Evolutionary conservation across 2,329 filamentous ascomycete genomes (phyloP).

Genomic region (Colletotrichum graminicola): DNA sequence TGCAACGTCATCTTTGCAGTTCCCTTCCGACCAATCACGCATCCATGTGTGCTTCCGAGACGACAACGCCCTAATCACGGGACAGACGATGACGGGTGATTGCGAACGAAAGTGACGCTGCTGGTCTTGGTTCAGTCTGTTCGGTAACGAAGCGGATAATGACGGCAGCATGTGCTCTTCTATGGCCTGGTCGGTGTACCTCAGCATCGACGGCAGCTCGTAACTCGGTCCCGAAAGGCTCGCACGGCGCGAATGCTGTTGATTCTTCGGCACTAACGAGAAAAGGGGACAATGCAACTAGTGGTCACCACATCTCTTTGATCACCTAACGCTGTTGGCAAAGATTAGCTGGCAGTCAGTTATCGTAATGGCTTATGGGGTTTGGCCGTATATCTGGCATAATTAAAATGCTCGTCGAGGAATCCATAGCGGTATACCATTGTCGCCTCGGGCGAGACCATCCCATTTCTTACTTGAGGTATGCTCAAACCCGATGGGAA

Average conservation of each 20-base stretch:
- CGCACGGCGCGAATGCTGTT: neutral
- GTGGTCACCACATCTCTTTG: too few relatives aligned
- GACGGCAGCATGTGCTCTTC: neutral
- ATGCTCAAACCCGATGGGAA: neutral
- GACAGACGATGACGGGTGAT: neutral
- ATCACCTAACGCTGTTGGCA: too few relatives aligned
- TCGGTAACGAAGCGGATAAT: neutral
- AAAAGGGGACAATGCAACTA: neutral
- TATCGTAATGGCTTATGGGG: neutral
- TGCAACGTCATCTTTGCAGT: neutral
- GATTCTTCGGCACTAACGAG: neutral
- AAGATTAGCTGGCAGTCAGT: neutral
- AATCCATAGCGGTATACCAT: neutral
- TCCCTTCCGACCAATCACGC: neutral
- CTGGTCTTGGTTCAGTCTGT: neutral
- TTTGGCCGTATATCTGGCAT: neutral
- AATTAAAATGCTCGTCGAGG: neutral
- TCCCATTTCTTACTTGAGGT: neutral
- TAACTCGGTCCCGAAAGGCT: neutral
- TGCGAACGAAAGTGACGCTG: neutral
- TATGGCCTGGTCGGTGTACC: neutral
- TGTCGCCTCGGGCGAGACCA: too few relatives aligned
- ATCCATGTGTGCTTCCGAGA: neutral
- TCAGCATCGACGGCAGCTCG: neutral
- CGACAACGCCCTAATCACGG: neutral